Evolutionary conservation across 345 rosid species (phyloP), one percentile per base, ranked within the genome.

Genomic region (Eucalyptus sp.): DNA sequence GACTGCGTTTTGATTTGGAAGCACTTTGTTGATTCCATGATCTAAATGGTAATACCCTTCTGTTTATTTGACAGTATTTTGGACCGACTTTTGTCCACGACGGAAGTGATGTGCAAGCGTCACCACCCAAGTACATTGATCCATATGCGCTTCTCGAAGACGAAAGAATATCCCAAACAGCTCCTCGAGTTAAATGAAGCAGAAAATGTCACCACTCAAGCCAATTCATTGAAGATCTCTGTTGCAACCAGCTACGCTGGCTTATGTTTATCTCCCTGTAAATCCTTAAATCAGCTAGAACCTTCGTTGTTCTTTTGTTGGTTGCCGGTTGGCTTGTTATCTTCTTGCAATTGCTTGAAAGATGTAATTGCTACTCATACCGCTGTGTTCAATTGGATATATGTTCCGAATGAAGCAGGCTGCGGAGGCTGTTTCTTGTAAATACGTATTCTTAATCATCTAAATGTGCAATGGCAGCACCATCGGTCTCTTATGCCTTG

Each of bases 121-220:
- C 96, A 6, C 92, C 94, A 11, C 97, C 97, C 46, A 96, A 89
- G 44, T 96, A 95, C 64, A 88, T 94, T 5, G 97, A 98, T 92
- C 99, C 99, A 6, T 96, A 94, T 88, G 88, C 94, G 25, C 96
- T 98, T 10, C 91, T 98, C 91, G 97, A 97, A 91, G 99, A 98
- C 66, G 96, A 98, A 93, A 95, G 98, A 90, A 95, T 96, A 29
- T 95, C 98, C 58, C 94, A 93, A 90, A 94, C 91, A n/a, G 92
- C 95, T 79, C 96, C 97, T 43, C 91, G 87, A 87, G 44, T 96
- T 88, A 93, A 96, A 76, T 97, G 83, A 71, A 71, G 83, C 46
- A 37, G 83, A 71, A 71, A 71, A 71, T 71, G 83, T 71, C 83
- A 37, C 12, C 48, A 18, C 46, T 71, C 46, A 22, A 37, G 83